phyloP scores from a whole-genome alignment of 352 stramenopile species.

The Pythium brassicae region DNA sequence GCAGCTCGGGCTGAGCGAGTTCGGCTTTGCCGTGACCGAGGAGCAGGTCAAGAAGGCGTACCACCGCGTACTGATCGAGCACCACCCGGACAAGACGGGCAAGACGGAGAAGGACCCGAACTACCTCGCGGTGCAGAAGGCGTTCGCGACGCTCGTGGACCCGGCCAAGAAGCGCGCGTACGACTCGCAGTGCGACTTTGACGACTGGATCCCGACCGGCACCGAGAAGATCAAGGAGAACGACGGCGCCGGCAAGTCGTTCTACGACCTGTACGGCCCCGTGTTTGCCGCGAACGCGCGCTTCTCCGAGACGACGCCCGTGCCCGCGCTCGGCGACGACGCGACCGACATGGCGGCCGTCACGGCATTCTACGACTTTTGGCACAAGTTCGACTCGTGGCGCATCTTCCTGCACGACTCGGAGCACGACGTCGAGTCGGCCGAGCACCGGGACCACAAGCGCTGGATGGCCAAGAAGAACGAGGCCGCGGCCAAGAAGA shows the following conservation, averaged over 20 bases:
- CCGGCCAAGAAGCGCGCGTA: constrained; percentile 80
- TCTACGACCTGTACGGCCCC: constrained; percentile 83
- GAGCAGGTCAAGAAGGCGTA: constrained; percentile 87
- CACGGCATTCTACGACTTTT: constrained; percentile 88
- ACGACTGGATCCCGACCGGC: constrained; percentile 72
- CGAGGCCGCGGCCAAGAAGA: constrained; percentile 80
- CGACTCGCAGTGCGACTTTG: constrained; percentile 86
- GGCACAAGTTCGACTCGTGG: constrained; percentile 86
- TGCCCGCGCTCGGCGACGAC: constrained; percentile 66
- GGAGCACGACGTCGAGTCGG: constrained; percentile 82
- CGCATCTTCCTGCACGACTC: constrained; percentile 80
- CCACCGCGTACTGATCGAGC: constrained; percentile 84
- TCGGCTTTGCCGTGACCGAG: constrained; percentile 79
- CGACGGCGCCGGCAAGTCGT: constrained; percentile 69
- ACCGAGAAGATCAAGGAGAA: constrained; percentile 80
- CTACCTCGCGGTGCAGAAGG: constrained; percentile 84
- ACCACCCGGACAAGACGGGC: constrained; percentile 85
- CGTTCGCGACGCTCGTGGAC: constrained; percentile 78
- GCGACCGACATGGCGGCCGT: constrained; percentile 57
- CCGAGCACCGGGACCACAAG: constrained; percentile 84
- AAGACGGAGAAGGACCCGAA: constrained; percentile 89
- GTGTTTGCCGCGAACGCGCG: constrained; percentile 75
- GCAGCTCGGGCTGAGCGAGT: constrained; percentile 69
- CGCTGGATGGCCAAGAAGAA: constrained; percentile 89
- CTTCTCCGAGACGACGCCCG: constrained; percentile 80